Percentiles rank a stretch among this genome's conserved stretches.
phyloP scores from a whole-genome alignment of 2,329 filamentous ascomycete genomes.

The Fonsecaea pedrosoi region DNA sequence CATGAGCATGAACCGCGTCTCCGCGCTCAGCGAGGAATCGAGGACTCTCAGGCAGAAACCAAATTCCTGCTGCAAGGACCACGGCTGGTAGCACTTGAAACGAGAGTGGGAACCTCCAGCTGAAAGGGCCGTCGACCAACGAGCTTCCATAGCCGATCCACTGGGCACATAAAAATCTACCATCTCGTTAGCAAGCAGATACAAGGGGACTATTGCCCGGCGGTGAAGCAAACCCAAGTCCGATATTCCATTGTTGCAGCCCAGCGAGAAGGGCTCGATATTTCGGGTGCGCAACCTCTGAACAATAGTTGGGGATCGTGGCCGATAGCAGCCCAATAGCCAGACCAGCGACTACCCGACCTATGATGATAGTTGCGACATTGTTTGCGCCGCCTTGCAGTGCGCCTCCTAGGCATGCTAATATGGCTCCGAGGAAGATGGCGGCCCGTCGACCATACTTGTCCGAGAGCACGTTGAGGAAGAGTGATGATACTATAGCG shows the following conservation, averaged over 20 bases:
- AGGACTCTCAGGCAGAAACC: slow-evolving; percentile 44
- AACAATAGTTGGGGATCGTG: slow-evolving; percentile 57
- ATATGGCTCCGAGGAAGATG: slow-evolving; percentile 46
- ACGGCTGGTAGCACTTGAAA: slow-evolving; percentile 51
- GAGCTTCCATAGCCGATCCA: slow-evolving; percentile 47
- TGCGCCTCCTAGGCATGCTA: slow-evolving; percentile 45
- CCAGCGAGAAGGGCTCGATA: slow-evolving; percentile 51
- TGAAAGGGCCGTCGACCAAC: slow-evolving; percentile 41
- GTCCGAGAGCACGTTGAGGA: slow-evolving; percentile 47
- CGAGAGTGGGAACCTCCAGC: slow-evolving; percentile 46
- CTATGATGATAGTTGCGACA: slow-evolving; percentile 57
- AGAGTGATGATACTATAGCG: slow-evolving; percentile 48
- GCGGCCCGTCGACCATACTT: slow-evolving; percentile 44
- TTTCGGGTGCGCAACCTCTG: slow-evolving; percentile 50
- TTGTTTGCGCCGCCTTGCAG: slow-evolving; percentile 48
- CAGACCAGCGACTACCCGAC: slow-evolving; percentile 58
- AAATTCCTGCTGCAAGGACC: slow-evolving; percentile 45
- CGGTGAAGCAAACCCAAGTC: slow-evolving; percentile 46
- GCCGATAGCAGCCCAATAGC: slow-evolving; percentile 58
- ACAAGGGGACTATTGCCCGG: not conserved
- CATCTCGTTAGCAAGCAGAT: not conserved
- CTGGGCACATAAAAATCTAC: slow-evolving; percentile 45
- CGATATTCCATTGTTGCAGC: slow-evolving; percentile 56
- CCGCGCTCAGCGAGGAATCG: slow-evolving; percentile 49
- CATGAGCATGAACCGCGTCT: slow-evolving; percentile 44